These are phyloP conservation scores for Triticum dicoccoides DNA, from an alignment of 176 grass and related monocot genomes.

Conservation along the genomic window DNA sequence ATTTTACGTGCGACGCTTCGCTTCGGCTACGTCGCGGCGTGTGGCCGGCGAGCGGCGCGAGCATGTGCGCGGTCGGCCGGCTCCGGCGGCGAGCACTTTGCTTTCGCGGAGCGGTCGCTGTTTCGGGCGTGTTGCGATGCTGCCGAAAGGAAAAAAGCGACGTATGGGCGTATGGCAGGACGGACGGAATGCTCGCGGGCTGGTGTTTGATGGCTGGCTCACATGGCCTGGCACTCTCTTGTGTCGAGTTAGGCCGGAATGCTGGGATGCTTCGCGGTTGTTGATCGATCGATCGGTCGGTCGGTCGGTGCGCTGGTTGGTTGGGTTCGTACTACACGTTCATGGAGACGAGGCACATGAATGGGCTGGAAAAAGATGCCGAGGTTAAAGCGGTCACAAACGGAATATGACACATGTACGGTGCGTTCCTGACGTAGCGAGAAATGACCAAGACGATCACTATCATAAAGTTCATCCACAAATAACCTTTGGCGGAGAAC, in stretches of 20 bases:
- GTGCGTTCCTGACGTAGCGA: no score
- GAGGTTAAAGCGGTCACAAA: background rate
- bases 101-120: conserved; percentile 1
- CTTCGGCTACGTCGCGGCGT: background rate
- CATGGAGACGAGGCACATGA: background rate
- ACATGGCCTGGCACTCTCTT: background rate
- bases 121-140: background rate
- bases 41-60: background rate
- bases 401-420: no score
- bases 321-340: background rate
- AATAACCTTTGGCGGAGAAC: no score
- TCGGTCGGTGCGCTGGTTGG: background rate
- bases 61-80: background rate
- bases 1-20: conserved; percentile 10
- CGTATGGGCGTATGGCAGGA: background rate
- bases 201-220: background rate
- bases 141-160: conserved; percentile 6
- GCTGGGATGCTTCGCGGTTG: background rate
- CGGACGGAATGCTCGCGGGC: no score
- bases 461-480: no score
- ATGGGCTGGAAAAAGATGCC: background rate
- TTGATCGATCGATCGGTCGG: background rate
- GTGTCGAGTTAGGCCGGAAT: background rate
- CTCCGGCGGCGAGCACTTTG: background rate
- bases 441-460: no score